Conservation (phyloP, 2,329 filamentous ascomycete species). For the Penicillium digitatum region DNA sequence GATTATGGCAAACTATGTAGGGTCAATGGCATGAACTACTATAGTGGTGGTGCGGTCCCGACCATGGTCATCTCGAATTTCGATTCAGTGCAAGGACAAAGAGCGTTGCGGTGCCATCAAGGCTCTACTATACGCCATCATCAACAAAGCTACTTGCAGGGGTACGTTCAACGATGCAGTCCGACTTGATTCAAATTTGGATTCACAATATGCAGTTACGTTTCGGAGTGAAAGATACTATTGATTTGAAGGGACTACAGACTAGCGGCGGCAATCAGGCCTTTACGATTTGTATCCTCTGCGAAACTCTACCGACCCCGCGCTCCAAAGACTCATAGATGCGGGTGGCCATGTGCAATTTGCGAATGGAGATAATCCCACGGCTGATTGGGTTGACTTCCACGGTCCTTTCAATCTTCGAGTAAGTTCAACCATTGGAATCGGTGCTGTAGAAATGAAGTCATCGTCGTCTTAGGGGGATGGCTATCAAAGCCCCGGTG, state of each 20-base stretch:
- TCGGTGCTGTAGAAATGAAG: background rate
- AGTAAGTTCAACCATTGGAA: background rate
- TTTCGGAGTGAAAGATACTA: constrained; percentile 62
- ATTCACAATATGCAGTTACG: constrained; percentile 30
- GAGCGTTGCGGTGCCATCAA: constrained; percentile 55
- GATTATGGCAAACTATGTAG: constrained; percentile 13
- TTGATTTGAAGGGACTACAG: constrained; percentile 54
- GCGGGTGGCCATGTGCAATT: constrained; percentile 47
- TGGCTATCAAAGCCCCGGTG: constrained; percentile 30
- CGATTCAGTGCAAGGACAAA: constrained; percentile 27
- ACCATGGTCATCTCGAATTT: constrained; percentile 1
- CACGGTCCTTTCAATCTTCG: constrained; percentile 40
- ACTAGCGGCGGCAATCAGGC: constrained; percentile 57
- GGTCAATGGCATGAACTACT: constrained; percentile 34
- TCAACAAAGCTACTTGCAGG: constrained; percentile 56
- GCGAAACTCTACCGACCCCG: constrained; percentile 46
- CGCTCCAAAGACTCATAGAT: constrained; percentile 55
- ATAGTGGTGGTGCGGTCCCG: constrained; percentile 21
- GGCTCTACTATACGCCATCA: constrained; percentile 56
- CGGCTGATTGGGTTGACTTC: constrained; percentile 35
- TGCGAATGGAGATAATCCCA: constrained; percentile 30
- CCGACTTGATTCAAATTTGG: fast-evolving
- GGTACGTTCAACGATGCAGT: constrained; percentile 28
- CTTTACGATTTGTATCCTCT: constrained; percentile 52
- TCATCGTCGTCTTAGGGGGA: constrained; percentile 19